A percentile compares a stretch with the other conserved stretches of the same genome.
Evolutionary conservation across 192 early-diverging fungal genomes (phyloP).

Genomic region (Coemansia sp.): DNA sequence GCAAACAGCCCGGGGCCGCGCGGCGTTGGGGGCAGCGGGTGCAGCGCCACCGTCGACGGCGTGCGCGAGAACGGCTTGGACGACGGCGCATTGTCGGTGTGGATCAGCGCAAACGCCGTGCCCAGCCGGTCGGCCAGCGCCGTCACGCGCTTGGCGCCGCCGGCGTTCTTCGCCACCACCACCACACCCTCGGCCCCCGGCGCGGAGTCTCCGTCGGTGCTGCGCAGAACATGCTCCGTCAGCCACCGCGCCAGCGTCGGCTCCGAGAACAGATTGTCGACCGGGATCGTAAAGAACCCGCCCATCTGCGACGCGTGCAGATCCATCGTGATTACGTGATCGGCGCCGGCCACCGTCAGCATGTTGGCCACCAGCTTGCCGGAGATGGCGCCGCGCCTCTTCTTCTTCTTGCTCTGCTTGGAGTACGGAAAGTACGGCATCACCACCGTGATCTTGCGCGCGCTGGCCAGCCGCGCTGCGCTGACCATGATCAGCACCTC

Average conservation of each 20-base stretch:
- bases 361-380: slow-evolving; percentile 97
- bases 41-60: slow-evolving; percentile 54
- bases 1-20: slow-evolving; percentile 54
- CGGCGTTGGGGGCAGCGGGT: slow-evolving; percentile 51
- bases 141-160: slow-evolving; percentile 94
- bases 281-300: slow-evolving; percentile 93
- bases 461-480: slow-evolving; percentile 87
- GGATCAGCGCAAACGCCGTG: slow-evolving; percentile 94
- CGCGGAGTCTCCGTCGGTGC: slow-evolving; percentile 37
- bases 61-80: slow-evolving; percentile 54
- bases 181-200: slow-evolving; percentile 56
- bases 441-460: slow-evolving; percentile 90
- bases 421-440: slow-evolving; percentile 98
- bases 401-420: slow-evolving; percentile 99
- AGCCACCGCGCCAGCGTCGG: slow-evolving; percentile 90
- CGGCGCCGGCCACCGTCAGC: slow-evolving; percentile 89
- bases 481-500: slow-evolving; percentile 98
- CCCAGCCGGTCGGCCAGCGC: slow-evolving; percentile 91
- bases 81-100: slow-evolving; percentile 71
- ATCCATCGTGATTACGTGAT: slow-evolving; percentile 99
- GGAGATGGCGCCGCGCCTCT: slow-evolving; percentile 91
- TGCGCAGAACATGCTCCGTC: slow-evolving; percentile 67
- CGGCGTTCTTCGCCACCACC: slow-evolving; percentile 92
- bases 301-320: slow-evolving; percentile 92
- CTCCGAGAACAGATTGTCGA: slow-evolving; percentile 93